Evolutionary conservation across 2,329 filamentous ascomycete genomes (phyloP).

Genomic region (Bipolaris victoriae): DNA sequence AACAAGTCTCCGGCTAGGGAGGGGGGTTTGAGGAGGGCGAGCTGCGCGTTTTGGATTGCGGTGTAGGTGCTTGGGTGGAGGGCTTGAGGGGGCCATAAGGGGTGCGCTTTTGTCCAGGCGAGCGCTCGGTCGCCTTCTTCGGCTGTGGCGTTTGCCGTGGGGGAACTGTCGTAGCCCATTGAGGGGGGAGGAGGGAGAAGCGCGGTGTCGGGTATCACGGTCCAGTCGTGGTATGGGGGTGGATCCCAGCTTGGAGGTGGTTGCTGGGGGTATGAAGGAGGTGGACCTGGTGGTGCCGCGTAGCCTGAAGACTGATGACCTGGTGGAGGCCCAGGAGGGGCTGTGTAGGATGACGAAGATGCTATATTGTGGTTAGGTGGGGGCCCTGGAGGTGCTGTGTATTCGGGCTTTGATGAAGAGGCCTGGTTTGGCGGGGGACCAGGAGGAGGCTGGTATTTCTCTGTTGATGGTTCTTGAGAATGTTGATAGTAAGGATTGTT

Average conservation of each 20-base stretch:
- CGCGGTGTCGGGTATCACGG: constrained; percentile 73
- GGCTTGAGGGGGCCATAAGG: constrained; percentile 62
- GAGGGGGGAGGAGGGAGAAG: constrained; percentile 75
- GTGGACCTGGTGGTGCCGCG: constrained; percentile 38
- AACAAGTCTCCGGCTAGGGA: constrained; percentile 48
- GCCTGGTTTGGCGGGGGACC: constrained; percentile 38
- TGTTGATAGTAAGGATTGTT: constrained; percentile 35
- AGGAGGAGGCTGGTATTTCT: constrained; percentile 40
- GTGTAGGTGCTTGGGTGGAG: constrained; percentile 55
- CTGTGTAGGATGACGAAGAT: constrained; percentile 25
- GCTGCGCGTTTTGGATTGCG: constrained; percentile 59
- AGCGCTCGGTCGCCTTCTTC: constrained; percentile 69
- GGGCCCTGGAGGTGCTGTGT: constrained; percentile 30
- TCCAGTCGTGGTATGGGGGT: constrained; percentile 73
- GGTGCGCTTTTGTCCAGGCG: constrained; percentile 68
- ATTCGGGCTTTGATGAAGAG: constrained; percentile 19
- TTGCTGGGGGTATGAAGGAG: constrained; percentile 38
- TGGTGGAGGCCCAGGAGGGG: constrained; percentile 29
- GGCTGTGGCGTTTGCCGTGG: constrained; percentile 71
- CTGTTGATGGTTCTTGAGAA: constrained; percentile 24
- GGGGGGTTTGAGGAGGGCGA: constrained; percentile 49
- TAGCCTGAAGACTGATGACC: constrained; percentile 29
- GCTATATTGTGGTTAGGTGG: constrained; percentile 22
- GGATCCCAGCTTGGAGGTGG: constrained; percentile 51
- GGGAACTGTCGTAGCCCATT: constrained; percentile 69